Conservation (phyloP, 306 rosid species). For the Canavalia gladiata region DNA sequence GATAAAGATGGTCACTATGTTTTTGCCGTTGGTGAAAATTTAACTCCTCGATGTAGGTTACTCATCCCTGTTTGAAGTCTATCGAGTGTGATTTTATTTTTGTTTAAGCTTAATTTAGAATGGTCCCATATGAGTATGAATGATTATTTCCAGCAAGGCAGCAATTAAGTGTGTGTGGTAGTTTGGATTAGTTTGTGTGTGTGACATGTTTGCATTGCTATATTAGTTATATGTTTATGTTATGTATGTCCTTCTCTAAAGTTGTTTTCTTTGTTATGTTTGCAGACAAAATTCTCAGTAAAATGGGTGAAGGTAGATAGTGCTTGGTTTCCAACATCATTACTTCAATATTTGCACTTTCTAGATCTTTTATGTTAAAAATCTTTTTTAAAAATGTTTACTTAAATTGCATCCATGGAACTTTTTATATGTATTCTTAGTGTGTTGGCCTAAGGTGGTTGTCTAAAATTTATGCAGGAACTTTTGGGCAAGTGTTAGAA, state of each 20-base stretch:
- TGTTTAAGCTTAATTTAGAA: slow-evolving; percentile 8
- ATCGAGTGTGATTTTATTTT: neutral
- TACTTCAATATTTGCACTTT: slow-evolving; percentile 3
- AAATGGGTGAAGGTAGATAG: slow-evolving; percentile 87
- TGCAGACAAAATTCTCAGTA: slow-evolving; percentile 82
- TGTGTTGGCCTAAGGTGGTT: slow-evolving; percentile 1
- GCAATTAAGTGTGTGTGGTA: neutral
- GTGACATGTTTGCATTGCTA: neutral
- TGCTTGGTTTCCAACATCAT: neutral
- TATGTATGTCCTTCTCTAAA: slow-evolving; percentile 35
- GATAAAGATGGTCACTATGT: slow-evolving; percentile 84
- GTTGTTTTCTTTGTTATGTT: slow-evolving; percentile 27
- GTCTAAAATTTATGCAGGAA: slow-evolving; percentile 58
- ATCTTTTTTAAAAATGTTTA: slow-evolving; percentile 2
- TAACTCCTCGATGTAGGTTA: slow-evolving; percentile 74
- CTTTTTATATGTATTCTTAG: slow-evolving; percentile 9
- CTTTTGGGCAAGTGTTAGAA: slow-evolving; percentile 89
- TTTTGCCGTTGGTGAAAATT: slow-evolving; percentile 69
- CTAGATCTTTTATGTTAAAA: slow-evolving; percentile 7
- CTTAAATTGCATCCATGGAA: neutral
- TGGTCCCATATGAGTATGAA: neutral
- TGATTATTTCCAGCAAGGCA: neutral
- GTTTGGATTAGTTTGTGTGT: slow-evolving; percentile 7
- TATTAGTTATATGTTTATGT: neutral
- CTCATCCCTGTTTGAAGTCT: slow-evolving; percentile 14